phyloP scores from a whole-genome alignment of 805 yeast genomes.

The Starmerella apicola region DNA sequence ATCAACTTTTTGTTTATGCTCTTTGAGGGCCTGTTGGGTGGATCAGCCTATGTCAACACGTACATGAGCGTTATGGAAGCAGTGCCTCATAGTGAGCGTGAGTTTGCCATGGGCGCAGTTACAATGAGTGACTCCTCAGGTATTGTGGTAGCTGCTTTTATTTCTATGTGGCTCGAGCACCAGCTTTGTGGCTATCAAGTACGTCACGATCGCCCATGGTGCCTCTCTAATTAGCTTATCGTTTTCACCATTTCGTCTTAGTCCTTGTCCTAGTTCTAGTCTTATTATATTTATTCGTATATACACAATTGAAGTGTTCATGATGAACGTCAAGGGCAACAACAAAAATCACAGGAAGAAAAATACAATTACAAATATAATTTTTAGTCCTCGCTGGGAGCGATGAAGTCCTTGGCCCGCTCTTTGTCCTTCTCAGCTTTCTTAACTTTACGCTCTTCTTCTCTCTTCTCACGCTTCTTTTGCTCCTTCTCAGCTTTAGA shows the following conservation, averaged over 20 bases:
- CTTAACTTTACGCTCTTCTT: slow-evolving; percentile 61
- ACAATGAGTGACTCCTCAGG: slow-evolving; percentile 80
- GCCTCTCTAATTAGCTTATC: too few species aligned
- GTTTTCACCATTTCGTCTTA: too few species aligned
- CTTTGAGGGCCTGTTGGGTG: slow-evolving; percentile 83
- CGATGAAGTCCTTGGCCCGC: slow-evolving; percentile 64
- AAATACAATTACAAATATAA: too few species aligned
- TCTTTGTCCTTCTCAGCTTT: slow-evolving; percentile 54
- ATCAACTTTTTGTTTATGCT: slow-evolving; percentile 50
- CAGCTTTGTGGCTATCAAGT: slow-evolving; percentile 61
- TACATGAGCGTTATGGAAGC: slow-evolving; percentile 63
- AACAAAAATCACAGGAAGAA: too few species aligned
- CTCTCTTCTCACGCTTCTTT: slow-evolving; percentile 61
- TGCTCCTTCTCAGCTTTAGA: slow-evolving; percentile 70
- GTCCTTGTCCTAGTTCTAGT: too few species aligned
- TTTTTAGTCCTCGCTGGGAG: slow-evolving; percentile 64
- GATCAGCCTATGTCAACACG: slow-evolving; percentile 81
- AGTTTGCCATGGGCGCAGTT: slow-evolving; percentile 72
- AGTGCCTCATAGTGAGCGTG: slow-evolving; percentile 40
- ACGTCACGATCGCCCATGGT: slow-evolving; percentile 66
- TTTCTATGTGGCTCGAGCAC: slow-evolving; percentile 67
- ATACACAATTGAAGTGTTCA: too few species aligned
- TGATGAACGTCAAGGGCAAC: too few species aligned
- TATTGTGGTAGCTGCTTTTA: slow-evolving; percentile 62
- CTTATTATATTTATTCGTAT: too few species aligned